Base-by-base conservation (phyloP, 805 yeast genomes). In the Ogataea angusta region DNA sequence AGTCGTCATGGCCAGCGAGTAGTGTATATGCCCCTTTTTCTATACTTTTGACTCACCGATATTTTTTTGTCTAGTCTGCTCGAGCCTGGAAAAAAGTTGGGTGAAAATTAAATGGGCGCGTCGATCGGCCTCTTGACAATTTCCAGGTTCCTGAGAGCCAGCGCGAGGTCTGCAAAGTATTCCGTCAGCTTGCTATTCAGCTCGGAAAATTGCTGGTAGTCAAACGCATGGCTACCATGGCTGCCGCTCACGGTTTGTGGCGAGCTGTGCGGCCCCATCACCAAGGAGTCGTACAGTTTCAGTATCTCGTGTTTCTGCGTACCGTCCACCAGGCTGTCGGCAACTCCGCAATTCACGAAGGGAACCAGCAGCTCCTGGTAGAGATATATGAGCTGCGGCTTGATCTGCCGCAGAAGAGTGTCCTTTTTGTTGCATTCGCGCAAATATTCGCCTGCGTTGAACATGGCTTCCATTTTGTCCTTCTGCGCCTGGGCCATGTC, bases 311-410 rank as follows among this genome's bases (percentile, higher is more conserved):
- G 9, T 5, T 31, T 34, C n/a, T 27, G 25, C 21, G 18, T 10
- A 5, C 39, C 23, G 28, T 34, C 18, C 6, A 18, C 26, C 15
- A 30, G 31, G 10, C 25, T 21, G 32, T 30, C 36, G 13, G 31
- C 34, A 21, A 18, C 33, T 12, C 32, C 30, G 38, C 48, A 47
- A 21, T 39, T 39, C 19, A 44, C 31, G 23, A 47, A 47, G 8
- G 51, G 51, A 18, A 47, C 34, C 38, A 47, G 30, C 21, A 47
- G 44, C 25, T 44, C 42, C 29, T 47, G 46, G 33, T 47, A 47
- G 6, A 47, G 24, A 24, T 17, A 38, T 7, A 39, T 37, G 17
- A 47, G 31, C 16, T 38, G 42, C 5, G 47, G 43, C 23, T 37
- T 37, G 21, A 47, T 9, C 17, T 28, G n/a, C 10, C 16, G 24